These are phyloP conservation scores for Physcomitrium patens DNA, from an alignment of 225 moss, liverwort and hornwort genomes.

Conservation along the genomic window DNA sequence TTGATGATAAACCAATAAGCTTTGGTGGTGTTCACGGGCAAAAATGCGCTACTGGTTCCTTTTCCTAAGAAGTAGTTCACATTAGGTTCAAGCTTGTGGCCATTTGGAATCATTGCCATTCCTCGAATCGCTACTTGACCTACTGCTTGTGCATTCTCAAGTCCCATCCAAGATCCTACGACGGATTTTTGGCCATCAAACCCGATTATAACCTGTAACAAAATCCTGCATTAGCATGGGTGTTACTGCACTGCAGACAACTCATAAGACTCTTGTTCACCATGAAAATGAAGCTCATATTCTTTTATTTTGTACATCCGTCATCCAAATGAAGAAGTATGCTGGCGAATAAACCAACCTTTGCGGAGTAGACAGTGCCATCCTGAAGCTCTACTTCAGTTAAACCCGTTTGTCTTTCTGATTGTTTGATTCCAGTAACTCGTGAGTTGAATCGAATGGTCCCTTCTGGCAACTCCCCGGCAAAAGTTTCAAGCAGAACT, in stretches of 20 bases:
- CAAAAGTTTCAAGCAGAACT: slow-evolving; percentile 48
- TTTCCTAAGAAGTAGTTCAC: slow-evolving; percentile 35
- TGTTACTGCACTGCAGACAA: neutral
- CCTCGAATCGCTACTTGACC: slow-evolving; percentile 62
- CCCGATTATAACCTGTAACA: slow-evolving; percentile 52
- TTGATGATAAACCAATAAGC: slow-evolving; percentile 53
- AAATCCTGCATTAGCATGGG: neutral
- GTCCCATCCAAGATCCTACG: slow-evolving; percentile 66
- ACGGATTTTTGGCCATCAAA: slow-evolving; percentile 74
- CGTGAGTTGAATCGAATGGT: slow-evolving; percentile 50
- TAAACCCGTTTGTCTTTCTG: slow-evolving; percentile 26
- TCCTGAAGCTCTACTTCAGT: slow-evolving; percentile 54
- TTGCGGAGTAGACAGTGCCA: slow-evolving; percentile 54
- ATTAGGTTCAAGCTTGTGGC: slow-evolving; percentile 47
- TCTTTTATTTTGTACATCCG: neutral
- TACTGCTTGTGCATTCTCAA: slow-evolving; percentile 43
- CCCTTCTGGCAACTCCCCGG: slow-evolving; percentile 50
- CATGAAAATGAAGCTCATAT: neutral
- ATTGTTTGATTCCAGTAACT: slow-evolving; percentile 39
- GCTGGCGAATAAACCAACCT: slow-evolving; percentile 33
- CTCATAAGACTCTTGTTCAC: neutral
- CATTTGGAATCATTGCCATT: slow-evolving; percentile 52
- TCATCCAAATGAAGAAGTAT: too few species aligned
- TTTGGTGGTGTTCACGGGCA: slow-evolving; percentile 53
- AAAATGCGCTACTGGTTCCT: slow-evolving; percentile 45